Percentiles rank a stretch among this genome's conserved stretches.
phyloP scores from a whole-genome alignment of 2,329 filamentous ascomycete species.

The Epichloe sylvatica region DNA sequence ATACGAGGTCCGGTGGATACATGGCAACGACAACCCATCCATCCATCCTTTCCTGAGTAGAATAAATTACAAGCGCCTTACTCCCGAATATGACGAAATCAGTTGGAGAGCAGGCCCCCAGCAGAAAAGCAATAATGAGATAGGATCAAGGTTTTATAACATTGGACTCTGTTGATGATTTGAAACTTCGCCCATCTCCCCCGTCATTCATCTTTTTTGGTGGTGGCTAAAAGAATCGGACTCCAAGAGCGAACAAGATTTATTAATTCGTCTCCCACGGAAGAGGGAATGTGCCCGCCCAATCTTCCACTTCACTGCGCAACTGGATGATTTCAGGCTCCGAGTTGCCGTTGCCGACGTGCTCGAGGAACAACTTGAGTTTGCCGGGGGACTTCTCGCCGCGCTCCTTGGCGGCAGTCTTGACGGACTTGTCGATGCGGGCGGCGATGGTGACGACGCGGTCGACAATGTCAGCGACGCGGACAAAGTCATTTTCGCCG shows the following conservation, averaged over 20 bases:
- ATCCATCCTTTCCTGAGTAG: slow-evolving; percentile 1
- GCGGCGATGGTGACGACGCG: slow-evolving; percentile 67
- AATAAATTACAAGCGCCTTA: slow-evolving; percentile 6
- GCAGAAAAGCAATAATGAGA: not conserved
- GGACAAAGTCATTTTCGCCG: slow-evolving; percentile 70
- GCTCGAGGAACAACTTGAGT: slow-evolving; percentile 53
- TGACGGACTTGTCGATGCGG: slow-evolving; percentile 58
- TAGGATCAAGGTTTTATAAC: too few species aligned
- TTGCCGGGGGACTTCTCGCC: slow-evolving; percentile 51
- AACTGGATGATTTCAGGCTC: slow-evolving; percentile 60
- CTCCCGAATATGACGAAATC: not conserved
- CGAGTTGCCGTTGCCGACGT: slow-evolving; percentile 52
- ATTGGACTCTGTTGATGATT: too few species aligned
- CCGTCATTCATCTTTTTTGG: not conserved
- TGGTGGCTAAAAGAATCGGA: too few species aligned
- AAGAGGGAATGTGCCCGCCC: slow-evolving; percentile 60
- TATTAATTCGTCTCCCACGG: slow-evolving; percentile 43
- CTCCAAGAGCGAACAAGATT: not conserved
- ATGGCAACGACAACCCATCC: not conserved
- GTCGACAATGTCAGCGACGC: slow-evolving; percentile 76
- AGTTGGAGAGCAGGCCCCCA: too few species aligned
- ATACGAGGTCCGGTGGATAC: too few species aligned
- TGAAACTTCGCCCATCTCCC: too few species aligned
- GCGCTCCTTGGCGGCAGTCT: slow-evolving; percentile 52
- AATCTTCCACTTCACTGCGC: slow-evolving; percentile 61